Conservation (phyloP, 805 yeast genomes). For the Lipomyces orientalis region DNA sequence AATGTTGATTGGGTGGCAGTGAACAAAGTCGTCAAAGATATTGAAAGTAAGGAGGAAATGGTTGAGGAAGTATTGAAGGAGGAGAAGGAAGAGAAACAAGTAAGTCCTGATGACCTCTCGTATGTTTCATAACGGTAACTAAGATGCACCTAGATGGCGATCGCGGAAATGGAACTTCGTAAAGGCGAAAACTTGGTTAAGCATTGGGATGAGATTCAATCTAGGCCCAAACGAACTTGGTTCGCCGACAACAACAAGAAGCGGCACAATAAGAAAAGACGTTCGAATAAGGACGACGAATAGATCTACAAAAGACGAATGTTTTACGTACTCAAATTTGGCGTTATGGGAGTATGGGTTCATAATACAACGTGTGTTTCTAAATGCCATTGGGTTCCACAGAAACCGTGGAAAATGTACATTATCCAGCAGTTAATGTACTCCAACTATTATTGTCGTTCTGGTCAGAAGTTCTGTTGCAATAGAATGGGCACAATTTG, state of each 20-base stretch:
- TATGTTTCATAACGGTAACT: not conserved
- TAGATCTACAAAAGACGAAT: no score
- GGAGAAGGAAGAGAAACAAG: constrained; percentile 85
- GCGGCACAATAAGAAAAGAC: constrained; percentile 16
- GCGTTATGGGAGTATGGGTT: not conserved
- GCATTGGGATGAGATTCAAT: constrained; percentile 78
- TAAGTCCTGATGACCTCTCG: not conserved
- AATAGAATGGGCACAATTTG: no score
- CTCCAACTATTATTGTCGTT: no score
- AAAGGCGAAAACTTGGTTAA: constrained; percentile 85
- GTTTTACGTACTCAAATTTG: no score
- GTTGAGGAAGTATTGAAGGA: constrained; percentile 82
- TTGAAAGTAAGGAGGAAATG: constrained; percentile 63
- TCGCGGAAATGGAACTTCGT: constrained; percentile 88
- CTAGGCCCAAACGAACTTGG: constrained; percentile 97
- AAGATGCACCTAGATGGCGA: constrained; percentile 52
- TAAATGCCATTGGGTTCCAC: no score
- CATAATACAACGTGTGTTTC: not conserved
- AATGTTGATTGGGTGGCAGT: constrained; percentile 89
- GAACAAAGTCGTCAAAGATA: constrained; percentile 65
- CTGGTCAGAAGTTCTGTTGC: no score
- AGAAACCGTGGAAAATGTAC: no score
- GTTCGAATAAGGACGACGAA: not conserved
- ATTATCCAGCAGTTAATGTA: no score
- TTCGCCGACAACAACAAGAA: constrained; percentile 48